A percentile compares a stretch with the other conserved stretches of the same genome.
Conservation (phyloP, 768 basidiomycete genomes). For the Leucosporidium scottii region DNA sequence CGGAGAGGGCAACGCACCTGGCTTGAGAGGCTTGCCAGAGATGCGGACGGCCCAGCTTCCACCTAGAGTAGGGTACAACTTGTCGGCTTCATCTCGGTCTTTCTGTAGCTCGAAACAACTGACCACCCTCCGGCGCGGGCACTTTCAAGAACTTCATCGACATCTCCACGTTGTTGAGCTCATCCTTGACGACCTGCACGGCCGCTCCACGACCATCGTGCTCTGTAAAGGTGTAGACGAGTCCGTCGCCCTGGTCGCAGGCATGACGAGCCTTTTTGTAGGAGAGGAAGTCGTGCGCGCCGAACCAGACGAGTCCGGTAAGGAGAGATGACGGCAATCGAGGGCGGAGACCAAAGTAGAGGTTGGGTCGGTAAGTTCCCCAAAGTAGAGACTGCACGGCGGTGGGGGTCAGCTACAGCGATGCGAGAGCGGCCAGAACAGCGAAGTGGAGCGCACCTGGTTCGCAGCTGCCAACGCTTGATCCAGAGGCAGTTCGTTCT, state of each 20-base stretch:
- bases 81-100: conserved; percentile 9
- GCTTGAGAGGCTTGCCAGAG: conserved; percentile 67
- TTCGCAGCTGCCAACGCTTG: too few relatives aligned
- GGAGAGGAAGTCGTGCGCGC: conserved; percentile 74
- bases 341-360: conserved; percentile 90
- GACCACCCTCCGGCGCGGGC: conserved; percentile 66
- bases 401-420: background rate
- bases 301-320: conserved; percentile 92
- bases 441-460: too few relatives aligned
- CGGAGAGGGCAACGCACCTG: conserved; percentile 46
- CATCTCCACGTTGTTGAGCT: conserved; percentile 72
- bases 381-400: conserved; percentile 44
- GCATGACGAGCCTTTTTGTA: conserved; percentile 67
- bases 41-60: conserved; percentile 85
- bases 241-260: conserved; percentile 77
- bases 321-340: conserved; percentile 78
- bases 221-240: conserved; percentile 80
- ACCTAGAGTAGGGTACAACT: background rate
- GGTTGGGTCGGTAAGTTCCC: conserved; percentile 81
- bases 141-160: conserved; percentile 80
- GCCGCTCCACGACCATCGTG: conserved; percentile 82
- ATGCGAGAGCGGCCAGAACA: too few relatives aligned
- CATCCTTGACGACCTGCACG: conserved; percentile 73
- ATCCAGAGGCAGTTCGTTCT: too few relatives aligned
- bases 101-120: conserved; percentile 3